A percentile compares a stretch with the other conserved stretches of the same genome.
Conservation (phyloP, 768 basidiomycete genomes). For the Strobilomyces echinocephalus region DNA sequence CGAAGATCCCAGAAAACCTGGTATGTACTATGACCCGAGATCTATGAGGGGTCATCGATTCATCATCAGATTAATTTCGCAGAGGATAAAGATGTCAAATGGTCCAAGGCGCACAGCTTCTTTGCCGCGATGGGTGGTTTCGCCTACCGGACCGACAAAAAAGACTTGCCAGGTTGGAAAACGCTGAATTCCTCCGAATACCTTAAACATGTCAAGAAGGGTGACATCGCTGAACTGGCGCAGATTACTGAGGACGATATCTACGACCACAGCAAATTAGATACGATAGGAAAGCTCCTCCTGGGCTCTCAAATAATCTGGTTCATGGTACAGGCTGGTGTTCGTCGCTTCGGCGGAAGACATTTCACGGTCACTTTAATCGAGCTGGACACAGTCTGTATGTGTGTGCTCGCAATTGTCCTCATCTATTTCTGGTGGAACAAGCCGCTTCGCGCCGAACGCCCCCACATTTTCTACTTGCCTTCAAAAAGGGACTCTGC, state of each 20-base stretch:
- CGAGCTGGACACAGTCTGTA: conserved; percentile 3
- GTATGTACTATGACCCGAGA: background rate
- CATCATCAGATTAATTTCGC: background rate
- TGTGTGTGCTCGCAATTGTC: background rate
- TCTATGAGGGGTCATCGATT: background rate
- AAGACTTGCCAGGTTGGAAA: background rate
- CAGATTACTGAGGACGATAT: no score
- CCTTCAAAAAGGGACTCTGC: background rate
- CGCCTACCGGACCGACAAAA: background rate
- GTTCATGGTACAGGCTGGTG: background rate
- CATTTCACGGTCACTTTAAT: background rate
- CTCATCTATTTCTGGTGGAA: conserved; percentile 1
- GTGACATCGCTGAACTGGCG: background rate
- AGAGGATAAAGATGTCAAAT: background rate
- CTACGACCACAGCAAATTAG: background rate
- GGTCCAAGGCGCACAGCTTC: conserved; percentile 1
- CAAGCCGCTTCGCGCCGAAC: background rate
- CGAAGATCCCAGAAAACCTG: no score
- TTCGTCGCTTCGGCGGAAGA: background rate
- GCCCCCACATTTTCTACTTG: background rate
- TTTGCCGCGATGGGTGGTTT: background rate
- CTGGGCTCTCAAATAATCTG: background rate
- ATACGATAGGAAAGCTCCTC: background rate
- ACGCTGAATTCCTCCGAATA: background rate
- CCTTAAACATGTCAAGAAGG: background rate